Evolutionary conservation across 345 rosid genomes (phyloP), one percentile per base, ranked within the genome.

Genomic region (Gynandropsis gynandra): DNA sequence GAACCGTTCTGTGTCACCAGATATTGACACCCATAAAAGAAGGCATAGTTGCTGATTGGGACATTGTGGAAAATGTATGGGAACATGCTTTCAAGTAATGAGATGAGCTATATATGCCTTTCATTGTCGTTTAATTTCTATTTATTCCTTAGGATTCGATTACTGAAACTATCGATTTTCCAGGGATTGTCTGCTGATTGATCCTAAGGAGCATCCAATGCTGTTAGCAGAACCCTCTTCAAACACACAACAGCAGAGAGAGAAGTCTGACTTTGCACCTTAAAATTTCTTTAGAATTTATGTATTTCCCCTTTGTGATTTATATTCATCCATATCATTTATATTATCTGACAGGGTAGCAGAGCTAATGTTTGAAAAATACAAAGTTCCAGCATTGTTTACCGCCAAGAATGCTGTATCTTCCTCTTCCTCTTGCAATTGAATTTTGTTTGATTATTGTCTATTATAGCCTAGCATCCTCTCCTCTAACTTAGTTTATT

Each of bases 31-130:
- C 97, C 24, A 65, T 88, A 6, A 88, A 83, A 76, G 92, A 88
- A 72, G 99, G 99, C 50, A 43, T 88, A 27, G 95, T 93, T 51
- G 88, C 72, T 27, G 97, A 88, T 43, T 93, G 99, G 97, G 99
- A 88, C 63, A 74, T 83, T 38, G 95, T 88, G 51, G 99, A 93
- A 65, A 80, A 62, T 54, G 81, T 93, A 65, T 93, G 99, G 99
- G 97, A 93, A 44, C 97, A 93, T 73, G 92, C 99, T 67, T 80
- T 88, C 56, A 76, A 74, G 97, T 85, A 70, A 69, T 18, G 46
- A n/a, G n/a, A 42, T 20, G 10, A 24, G 19, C 16, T 33, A 6
- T 42, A 37, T 16, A 13, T 47, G 24, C 42, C 35, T 17, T 4
- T 48, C 9, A 50, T 56, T 1, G 13, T 18, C 29, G 29, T 67